These are phyloP conservation scores for Osmanthus fragrans DNA, from an alignment of 257 asterid genomes.

Conservation along the genomic window DNA sequence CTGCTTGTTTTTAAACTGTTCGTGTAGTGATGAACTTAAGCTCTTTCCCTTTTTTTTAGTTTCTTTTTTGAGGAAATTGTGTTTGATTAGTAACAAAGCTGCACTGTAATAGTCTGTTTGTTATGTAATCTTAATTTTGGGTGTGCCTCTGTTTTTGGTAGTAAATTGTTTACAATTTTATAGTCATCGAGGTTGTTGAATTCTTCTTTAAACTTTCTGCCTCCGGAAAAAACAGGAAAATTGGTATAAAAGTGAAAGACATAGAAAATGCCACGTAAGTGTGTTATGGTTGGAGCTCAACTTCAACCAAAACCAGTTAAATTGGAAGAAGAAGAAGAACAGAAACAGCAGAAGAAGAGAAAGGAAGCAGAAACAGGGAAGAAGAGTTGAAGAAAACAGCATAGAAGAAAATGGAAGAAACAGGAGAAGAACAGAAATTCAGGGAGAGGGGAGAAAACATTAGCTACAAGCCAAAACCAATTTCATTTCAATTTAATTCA, in stretches of 20 bases:
- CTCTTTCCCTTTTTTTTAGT: neutral
- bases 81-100: neutral
- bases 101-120: neutral
- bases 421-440: too few relatives aligned
- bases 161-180: neutral
- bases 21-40: neutral
- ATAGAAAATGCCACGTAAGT: neutral
- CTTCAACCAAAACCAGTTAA: too few relatives aligned
- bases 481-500: too few relatives aligned
- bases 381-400: too few relatives aligned
- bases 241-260: neutral
- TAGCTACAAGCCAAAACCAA: too few relatives aligned
- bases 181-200: neutral
- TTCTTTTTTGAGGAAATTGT: neutral
- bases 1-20: neutral
- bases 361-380: too few relatives aligned
- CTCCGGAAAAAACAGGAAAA: neutral
- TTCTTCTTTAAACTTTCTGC: neutral
- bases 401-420: too few relatives aligned
- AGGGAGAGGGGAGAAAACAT: too few relatives aligned
- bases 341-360: too few relatives aligned
- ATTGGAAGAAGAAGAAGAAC: too few relatives aligned
- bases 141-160: neutral
- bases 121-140: neutral
- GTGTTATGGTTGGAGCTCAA: neutral